phyloP scores from a whole-genome alignment of 2,329 filamentous ascomycete species.

The Colletotrichum liriopes region DNA sequence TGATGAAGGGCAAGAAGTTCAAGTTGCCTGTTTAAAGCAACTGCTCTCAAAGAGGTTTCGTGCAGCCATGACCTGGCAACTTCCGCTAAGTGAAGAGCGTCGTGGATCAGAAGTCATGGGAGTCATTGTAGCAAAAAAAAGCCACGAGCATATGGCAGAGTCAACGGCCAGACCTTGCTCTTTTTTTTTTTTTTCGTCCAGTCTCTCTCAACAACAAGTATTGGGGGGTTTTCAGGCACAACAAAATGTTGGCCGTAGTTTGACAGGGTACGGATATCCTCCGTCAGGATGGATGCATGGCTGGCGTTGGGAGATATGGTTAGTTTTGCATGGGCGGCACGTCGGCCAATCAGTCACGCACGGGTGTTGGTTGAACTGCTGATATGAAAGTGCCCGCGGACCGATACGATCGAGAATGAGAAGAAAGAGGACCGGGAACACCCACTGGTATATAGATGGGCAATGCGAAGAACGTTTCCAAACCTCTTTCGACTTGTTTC shows the following conservation, averaged over 20 bases:
- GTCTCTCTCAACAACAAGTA: constrained; percentile 8
- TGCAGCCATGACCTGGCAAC: background rate
- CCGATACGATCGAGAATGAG: constrained; percentile 20
- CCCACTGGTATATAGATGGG: constrained; percentile 41
- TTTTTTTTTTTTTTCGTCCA: constrained; percentile 6
- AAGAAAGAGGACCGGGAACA: constrained; percentile 20
- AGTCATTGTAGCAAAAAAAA: background rate
- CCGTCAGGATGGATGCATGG: constrained; percentile 39
- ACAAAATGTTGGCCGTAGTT: constrained; percentile 15
- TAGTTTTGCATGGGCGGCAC: constrained; percentile 36
- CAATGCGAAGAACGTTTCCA: constrained; percentile 37
- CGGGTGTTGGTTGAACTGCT: constrained; percentile 31
- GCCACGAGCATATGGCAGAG: constrained; percentile 3
- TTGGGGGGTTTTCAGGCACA: constrained; percentile 1
- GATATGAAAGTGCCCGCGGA: constrained; percentile 15
- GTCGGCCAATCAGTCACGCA: constrained; percentile 18
- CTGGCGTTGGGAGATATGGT: constrained; percentile 43
- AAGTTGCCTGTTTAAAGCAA: constrained; percentile 80
- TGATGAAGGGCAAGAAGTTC: constrained; percentile 90
- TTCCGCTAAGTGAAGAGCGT: background rate
- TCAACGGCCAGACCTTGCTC: constrained; percentile 1
- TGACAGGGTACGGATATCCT: constrained; percentile 34
- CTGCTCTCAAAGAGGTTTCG: background rate
- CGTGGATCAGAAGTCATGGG: constrained; percentile 18
- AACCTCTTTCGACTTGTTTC: constrained; percentile 16